Evolutionary conservation across 2,329 filamentous ascomycete species (phyloP), one percentile per base, ranked within the genome.

Genomic region (Nigrospora oryzae): DNA sequence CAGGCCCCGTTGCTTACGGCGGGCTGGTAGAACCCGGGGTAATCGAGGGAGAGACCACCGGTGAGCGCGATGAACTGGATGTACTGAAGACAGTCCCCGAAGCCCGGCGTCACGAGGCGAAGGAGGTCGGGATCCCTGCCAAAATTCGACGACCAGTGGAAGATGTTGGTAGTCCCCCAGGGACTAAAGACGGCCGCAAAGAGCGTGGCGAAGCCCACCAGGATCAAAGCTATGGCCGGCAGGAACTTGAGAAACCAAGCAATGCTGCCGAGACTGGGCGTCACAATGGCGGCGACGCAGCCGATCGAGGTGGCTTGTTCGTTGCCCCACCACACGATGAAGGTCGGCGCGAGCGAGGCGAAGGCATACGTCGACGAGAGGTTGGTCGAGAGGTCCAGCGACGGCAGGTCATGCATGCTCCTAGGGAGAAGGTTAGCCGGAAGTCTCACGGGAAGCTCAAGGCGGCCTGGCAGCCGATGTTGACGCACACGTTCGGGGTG

Each of bases 101-200:
- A 97, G 1, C 93, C 93, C 5, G 93, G 93, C 0, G 93, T 98
- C 32, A 98, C 89, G 40, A 98, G 73, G 45, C 93, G 83, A 44
- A 98, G 73, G 52, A 96, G 71, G 66, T 98, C 93, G 49, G 88
- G 86, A 56, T 98, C 93, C 54, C 91, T 82, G 33, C 93, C 93
- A 61, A 95, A 97, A 61, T 98, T 98, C 59, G 89, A 94, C n/a
- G 89, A 89, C 89, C 91, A 98, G 53, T 87, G 83, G 62, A 97
- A 97, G 16, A 91, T 75, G 60, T 98, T 86, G 8, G 81, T 81
- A 2, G 89, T 87, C 16, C 93, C 93, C 91, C 93, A 98, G 0
- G 93, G 93, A 58, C 90, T 96, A 60, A 82, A 91, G 34, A 94
- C 87, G 41, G 82, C 86, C 3, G 93, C 89, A 52, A 89, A 81